A percentile compares a stretch with the other conserved stretches of the same genome.
Evolutionary conservation across 1,284 basidiomycete species (phyloP).

Genomic region (Mycena sp.): DNA sequence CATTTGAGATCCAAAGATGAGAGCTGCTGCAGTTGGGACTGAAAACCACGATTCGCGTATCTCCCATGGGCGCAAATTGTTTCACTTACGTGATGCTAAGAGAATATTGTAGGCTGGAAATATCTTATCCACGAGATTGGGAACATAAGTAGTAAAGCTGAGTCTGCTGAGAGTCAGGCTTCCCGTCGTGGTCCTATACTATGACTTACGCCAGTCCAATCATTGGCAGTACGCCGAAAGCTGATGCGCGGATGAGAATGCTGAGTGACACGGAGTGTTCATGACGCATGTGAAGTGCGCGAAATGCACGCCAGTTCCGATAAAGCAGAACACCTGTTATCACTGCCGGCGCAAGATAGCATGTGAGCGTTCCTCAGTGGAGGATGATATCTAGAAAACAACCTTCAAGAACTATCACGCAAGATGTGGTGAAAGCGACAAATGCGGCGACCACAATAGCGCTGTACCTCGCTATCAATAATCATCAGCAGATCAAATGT

Average conservation of each 20-base stretch:
- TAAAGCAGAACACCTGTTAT: constrained; percentile 2
- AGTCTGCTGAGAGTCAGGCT: neutral
- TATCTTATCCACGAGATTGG: neutral
- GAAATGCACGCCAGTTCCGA: constrained; percentile 20
- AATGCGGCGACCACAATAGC: constrained; percentile 4
- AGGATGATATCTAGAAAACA: neutral
- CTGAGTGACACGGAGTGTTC: constrained; percentile 19
- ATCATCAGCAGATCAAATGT: neutral
- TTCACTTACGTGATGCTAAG: constrained; percentile 2
- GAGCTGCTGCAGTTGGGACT: constrained; percentile 10
- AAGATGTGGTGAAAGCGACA: neutral
- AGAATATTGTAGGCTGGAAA: constrained; percentile 12
- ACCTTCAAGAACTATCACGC: constrained; percentile 8
- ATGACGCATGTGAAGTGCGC: neutral
- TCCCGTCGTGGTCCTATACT: no score
- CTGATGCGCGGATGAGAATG: constrained; percentile 17
- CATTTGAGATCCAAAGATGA: constrained; percentile 22
- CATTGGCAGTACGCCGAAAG: constrained; percentile 8
- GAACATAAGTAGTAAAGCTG: constrained; percentile 16
- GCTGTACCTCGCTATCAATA: neutral
- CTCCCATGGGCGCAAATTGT: neutral
- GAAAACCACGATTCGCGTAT: neutral
- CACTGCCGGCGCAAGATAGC: neutral
- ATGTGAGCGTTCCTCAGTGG: neutral
- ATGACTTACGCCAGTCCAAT: constrained; percentile 7